These are phyloP conservation scores for Rosa rugosa DNA, from an alignment of 306 rosid genomes.

Conservation along the genomic window DNA sequence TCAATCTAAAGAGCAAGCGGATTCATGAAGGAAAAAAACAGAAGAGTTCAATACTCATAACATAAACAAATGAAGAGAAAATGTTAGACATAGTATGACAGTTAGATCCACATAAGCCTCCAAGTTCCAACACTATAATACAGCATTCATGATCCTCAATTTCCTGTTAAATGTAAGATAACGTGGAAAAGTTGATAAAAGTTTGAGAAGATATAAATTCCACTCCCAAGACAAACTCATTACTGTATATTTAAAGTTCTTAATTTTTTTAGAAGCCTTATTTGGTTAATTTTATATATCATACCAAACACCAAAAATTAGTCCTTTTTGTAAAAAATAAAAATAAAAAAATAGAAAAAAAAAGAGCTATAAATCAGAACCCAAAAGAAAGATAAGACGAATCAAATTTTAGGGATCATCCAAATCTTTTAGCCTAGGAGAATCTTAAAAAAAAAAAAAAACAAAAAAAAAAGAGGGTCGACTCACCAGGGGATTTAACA, in stretches of 20 bases:
- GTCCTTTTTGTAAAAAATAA: not conserved
- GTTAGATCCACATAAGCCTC: not conserved
- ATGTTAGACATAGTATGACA: not conserved
- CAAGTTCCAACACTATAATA: not conserved
- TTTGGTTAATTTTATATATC: too few relatives aligned
- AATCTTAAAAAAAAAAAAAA: not conserved
- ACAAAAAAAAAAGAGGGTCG: not conserved
- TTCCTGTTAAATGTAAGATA: not conserved
- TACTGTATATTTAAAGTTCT: not conserved
- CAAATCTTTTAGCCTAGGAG: not conserved
- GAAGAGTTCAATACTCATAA: not conserved
- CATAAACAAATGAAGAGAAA: not conserved
- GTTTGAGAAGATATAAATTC: not conserved
- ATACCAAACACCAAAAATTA: not conserved
- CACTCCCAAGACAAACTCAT: not conserved
- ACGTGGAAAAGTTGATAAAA: not conserved
- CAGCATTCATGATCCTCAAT: not conserved
- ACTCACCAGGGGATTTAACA: not conserved
- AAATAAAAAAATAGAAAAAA: too few relatives aligned
- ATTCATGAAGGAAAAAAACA: not conserved
- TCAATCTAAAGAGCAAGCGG: not conserved
- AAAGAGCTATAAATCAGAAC: not conserved
- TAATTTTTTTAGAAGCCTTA: not conserved
- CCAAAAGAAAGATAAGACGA: not conserved
- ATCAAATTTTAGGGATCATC: not conserved